These are phyloP conservation scores for Jacaranda mimosifolia DNA, from an alignment of 257 asterid species.

Conservation along the genomic window DNA sequence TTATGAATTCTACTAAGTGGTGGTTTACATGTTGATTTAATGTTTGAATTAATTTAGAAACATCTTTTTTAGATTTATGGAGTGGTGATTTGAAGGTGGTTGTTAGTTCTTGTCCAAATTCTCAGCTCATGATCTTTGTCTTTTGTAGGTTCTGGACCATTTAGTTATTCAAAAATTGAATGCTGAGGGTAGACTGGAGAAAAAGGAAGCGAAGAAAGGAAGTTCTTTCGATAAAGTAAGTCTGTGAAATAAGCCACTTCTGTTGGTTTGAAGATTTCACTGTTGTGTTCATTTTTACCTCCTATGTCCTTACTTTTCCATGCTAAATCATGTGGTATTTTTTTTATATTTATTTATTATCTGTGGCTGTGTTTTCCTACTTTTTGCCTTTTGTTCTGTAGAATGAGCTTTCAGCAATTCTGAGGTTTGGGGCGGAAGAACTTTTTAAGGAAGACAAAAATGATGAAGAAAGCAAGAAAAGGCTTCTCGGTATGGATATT, in stretches of 20 bases:
- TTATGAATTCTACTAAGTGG: not conserved
- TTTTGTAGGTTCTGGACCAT: constrained; percentile 92
- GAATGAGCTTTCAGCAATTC: constrained; percentile 98
- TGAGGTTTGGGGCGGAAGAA: constrained; percentile 99
- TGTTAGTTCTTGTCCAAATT: constrained; percentile 19
- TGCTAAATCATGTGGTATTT: not conserved
- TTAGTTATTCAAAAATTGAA: constrained; percentile 94
- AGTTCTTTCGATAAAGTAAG: constrained; percentile 90
- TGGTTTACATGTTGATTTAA: constrained; percentile 13
- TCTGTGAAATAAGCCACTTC: constrained; percentile 9
- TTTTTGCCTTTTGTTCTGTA: constrained; percentile 43
- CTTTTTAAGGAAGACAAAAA: constrained; percentile 90
- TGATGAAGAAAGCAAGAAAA: constrained; percentile 95
- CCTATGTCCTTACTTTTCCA: not conserved
- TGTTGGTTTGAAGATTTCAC: constrained; percentile 17
- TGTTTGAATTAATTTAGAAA: not conserved
- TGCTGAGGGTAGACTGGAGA: constrained; percentile 99
- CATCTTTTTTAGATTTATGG: constrained; percentile 8
- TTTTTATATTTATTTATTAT: not conserved
- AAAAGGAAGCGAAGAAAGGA: constrained; percentile 92
- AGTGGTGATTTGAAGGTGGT: constrained; percentile 22
- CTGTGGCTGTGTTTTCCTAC: not conserved
- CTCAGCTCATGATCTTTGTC: constrained; percentile 33
- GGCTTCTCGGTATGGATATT: constrained; percentile 93
- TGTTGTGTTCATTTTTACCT: constrained; percentile 1